Evolutionary conservation across 1,139 yeast genomes (phyloP).

Genomic region (Scheffersomyces segobiensis): DNA sequence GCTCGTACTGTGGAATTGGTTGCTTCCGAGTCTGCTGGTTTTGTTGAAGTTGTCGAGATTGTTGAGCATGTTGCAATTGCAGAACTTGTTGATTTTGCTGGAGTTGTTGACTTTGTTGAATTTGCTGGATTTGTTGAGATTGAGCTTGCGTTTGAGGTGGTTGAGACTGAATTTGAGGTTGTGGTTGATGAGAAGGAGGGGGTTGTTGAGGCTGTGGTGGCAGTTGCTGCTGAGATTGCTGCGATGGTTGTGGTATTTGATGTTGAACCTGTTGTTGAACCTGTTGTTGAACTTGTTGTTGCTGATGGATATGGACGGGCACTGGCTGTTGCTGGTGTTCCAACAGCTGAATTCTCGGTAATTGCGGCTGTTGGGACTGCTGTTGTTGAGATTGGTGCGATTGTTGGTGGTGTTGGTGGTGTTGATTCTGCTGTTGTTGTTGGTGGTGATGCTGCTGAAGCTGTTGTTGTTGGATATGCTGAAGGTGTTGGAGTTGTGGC

Average conservation of each 20-base stretch:
- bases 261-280: constrained; percentile 3
- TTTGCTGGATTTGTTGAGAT: constrained; percentile 1
- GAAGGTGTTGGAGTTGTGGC: not conserved
- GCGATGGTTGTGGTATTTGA: constrained; percentile 5
- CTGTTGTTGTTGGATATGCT: constrained; percentile 1
- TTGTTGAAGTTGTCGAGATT: too few relatives aligned
- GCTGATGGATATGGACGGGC: constrained; percentile 3
- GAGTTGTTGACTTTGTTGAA: not conserved
- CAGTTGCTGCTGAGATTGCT: constrained; percentile 5
- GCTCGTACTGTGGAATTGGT: not conserved
- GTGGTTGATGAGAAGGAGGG: constrained; percentile 4
- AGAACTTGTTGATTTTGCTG: not conserved
- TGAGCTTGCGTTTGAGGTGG: constrained; percentile 2
- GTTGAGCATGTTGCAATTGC: too few relatives aligned
- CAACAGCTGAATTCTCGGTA: constrained; percentile 2
- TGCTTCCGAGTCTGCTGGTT: too few relatives aligned
- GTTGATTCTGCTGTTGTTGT: constrained; percentile 2
- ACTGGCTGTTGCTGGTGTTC: constrained; percentile 3
- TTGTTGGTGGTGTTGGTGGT: constrained; percentile 1
- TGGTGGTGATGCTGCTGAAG: not conserved
- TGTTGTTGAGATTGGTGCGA: constrained; percentile 6
- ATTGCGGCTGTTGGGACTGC: constrained; percentile 3
- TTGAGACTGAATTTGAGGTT: constrained; percentile 6
- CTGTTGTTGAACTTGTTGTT: constrained; percentile 4
- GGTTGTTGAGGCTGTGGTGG: constrained; percentile 5